phyloP scores from a whole-genome alignment of 2,329 filamentous ascomycete genomes.

The Chaetomium strumarium region DNA sequence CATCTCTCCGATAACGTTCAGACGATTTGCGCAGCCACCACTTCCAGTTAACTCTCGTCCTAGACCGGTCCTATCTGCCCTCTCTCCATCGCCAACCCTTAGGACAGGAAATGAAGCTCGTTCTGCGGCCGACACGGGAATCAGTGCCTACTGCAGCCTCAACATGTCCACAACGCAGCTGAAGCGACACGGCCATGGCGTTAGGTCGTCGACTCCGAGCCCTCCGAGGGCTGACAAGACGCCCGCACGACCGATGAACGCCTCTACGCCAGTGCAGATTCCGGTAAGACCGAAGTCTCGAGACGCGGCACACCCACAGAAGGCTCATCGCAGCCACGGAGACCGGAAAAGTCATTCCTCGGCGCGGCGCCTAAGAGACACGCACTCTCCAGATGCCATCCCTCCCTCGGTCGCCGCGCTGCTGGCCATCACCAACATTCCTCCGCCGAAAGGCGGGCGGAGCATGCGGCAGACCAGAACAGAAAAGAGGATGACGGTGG shows the following conservation, averaged over 20 bases:
- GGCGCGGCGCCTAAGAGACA: constrained; percentile 34
- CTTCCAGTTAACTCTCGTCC: constrained; percentile 14
- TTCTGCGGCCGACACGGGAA: constrained; percentile 12
- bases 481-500: constrained; percentile 45
- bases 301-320: constrained; percentile 31
- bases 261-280: constrained; percentile 51
- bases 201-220: constrained; percentile 23
- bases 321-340: constrained; percentile 33
- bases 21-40: constrained; percentile 27
- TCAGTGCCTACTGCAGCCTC: constrained; percentile 19
- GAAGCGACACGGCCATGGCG: constrained; percentile 26
- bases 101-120: constrained; percentile 30
- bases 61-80: constrained; percentile 16
- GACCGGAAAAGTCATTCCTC: constrained; percentile 32
- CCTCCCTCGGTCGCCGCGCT: constrained; percentile 56
- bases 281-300: constrained; percentile 39
- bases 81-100: constrained; percentile 10
- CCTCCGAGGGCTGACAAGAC: constrained; percentile 29
- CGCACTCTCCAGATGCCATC: constrained; percentile 48
- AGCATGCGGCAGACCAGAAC: constrained; percentile 27
- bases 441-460: constrained; percentile 38
- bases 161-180: constrained; percentile 25
- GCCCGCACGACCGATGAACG: constrained; percentile 32
- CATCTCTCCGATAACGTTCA: constrained; percentile 31
- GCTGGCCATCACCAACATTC: constrained; percentile 57